phyloP scores from a whole-genome alignment of 257 asterid genomes.

The Hygrophila difformis region DNA sequence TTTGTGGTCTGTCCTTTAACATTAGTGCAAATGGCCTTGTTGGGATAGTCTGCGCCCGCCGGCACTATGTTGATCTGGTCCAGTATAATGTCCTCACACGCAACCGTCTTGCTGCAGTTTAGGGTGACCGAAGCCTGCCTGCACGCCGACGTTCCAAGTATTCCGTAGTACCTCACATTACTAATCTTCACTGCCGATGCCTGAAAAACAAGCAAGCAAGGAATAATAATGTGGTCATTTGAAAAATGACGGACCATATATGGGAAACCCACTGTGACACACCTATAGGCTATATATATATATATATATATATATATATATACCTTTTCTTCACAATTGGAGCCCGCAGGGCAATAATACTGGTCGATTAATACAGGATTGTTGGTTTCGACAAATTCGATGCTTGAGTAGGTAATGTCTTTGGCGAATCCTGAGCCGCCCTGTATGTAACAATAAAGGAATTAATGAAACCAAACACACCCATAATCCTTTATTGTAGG shows the following conservation, averaged over 20 bases:
- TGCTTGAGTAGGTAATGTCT: slow-evolving; percentile 29
- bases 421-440: slow-evolving; percentile 53
- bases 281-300: too few species aligned
- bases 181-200: slow-evolving; percentile 37
- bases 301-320: too few species aligned
- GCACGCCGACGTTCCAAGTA: slow-evolving; percentile 31
- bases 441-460: slow-evolving; percentile 7
- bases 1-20: too few species aligned
- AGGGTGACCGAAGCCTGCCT: slow-evolving; percentile 24
- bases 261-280: background rate
- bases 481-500: too few species aligned
- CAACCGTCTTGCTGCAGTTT: slow-evolving; percentile 33
- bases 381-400: slow-evolving; percentile 23
- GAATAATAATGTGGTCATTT: background rate
- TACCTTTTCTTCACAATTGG: too few species aligned
- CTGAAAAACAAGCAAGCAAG: slow-evolving; percentile 5
- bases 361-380: slow-evolving; percentile 50
- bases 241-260: background rate
- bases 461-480: too few species aligned
- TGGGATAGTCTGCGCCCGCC: background rate
- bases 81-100: slow-evolving; percentile 31
- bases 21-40: too few species aligned
- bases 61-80: slow-evolving; percentile 29
- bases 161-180: slow-evolving; percentile 27
- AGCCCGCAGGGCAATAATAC: slow-evolving; percentile 34